phyloP scores from a whole-genome alignment of 2,329 filamentous ascomycete genomes.

The Fulvia fulva region DNA sequence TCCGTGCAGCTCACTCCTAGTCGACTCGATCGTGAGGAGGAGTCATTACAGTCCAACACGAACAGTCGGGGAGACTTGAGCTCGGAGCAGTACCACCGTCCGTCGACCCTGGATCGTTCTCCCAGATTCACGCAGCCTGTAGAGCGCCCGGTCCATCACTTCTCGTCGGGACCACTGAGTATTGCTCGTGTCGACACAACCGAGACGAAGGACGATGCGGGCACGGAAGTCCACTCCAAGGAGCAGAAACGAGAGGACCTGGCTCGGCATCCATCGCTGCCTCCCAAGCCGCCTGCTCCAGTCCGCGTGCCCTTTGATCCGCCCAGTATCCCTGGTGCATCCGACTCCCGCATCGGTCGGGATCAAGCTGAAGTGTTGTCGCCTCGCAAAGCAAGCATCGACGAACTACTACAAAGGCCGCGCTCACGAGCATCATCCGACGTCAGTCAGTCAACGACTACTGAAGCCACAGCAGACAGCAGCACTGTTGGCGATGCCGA shows the following conservation, averaged over 20 bases:
- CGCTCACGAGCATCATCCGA: slow-evolving; percentile 20
- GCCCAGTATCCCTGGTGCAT: slow-evolving; percentile 17
- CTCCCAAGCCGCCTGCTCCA: background rate
- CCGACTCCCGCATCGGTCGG: slow-evolving; percentile 7
- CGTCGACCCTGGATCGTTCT: slow-evolving; percentile 8
- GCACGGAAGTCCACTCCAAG: background rate
- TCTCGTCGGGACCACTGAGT: slow-evolving; percentile 17
- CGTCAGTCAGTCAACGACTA: slow-evolving; percentile 15
- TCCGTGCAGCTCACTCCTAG: background rate
- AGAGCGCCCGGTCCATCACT: slow-evolving; percentile 14
- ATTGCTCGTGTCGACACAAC: slow-evolving; percentile 16
- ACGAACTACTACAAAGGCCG: slow-evolving; percentile 4
- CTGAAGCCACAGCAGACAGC: slow-evolving; percentile 18
- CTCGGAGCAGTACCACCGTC: slow-evolving; percentile 15
- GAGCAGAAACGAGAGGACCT: background rate
- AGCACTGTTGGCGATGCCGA: slow-evolving; percentile 9
- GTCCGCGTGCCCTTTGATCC: slow-evolving; percentile 6
- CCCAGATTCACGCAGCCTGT: background rate
- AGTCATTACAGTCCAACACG: background rate
- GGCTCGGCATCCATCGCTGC: background rate
- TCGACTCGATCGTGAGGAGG: background rate
- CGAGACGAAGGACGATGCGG: background rate
- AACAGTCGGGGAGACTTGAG: slow-evolving; percentile 6
- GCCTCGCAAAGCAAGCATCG: background rate
- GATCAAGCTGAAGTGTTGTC: background rate